Evolutionary conservation across 2,329 filamentous ascomycete species (phyloP), one percentile per base, ranked within the genome.

Genomic region (Monilinia aucupariae): DNA sequence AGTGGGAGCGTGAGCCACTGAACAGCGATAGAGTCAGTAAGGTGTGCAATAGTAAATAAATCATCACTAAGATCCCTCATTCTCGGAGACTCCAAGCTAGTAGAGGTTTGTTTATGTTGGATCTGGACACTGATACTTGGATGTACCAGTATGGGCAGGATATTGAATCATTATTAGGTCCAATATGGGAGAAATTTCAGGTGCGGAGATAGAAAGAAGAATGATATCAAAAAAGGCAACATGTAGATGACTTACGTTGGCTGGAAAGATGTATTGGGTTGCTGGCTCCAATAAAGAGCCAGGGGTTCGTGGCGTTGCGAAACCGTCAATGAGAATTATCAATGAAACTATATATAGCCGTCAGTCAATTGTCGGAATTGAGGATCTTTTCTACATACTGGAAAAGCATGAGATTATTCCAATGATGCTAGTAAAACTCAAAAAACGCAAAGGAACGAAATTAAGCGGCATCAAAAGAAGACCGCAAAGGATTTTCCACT

Each of bases 381-480:
- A 17, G 17, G 37, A 17, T 17, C 13, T 32, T 10, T 30, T 49
- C 32, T 27, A 87, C 89, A 80, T 79, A 93, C 90, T 97, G 71
- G 87, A 87, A 68, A 96, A 88, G 69, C 91, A 96, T 63, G 85
- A 92, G 69, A 97, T 79, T 59, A 99, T 96, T n/a, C 93, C 93
- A 66, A 97, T 79, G 63, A 97, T 86, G 73, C 91, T 96, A 32
- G 91, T 96, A 71, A 96, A 91, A 69, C 91, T 96, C 65, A 99
- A 78, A 62, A 92, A 79, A 41, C 91, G 85, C 65, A 97, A 78
- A 0, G 94, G 93, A 41, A 96, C 78, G 74, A 96, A 96, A 72
- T 89, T 91, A 59, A 97, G 80, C 15, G 92, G 90, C 64, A 96
- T 79, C 68, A 97, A 79, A 61, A 96, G 79, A 22, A 91, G 65